Percentiles rank a stretch among this genome's conserved stretches.
Conservation (phyloP, 2,329 filamentous ascomycete species). For the Blastomyces emzantsi region DNA sequence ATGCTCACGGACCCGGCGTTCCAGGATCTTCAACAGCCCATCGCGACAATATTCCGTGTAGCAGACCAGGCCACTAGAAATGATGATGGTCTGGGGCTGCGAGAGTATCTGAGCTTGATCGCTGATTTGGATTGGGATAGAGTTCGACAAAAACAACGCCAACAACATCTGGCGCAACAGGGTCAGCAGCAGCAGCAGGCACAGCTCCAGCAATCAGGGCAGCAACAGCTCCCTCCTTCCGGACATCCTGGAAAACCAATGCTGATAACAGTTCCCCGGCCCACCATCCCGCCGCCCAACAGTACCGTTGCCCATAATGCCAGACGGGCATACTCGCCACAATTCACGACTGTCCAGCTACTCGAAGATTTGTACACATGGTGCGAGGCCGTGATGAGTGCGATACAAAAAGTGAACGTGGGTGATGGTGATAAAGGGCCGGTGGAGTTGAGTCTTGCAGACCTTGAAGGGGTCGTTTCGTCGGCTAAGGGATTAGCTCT, state of each 20-base stretch:
- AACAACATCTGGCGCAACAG: not conserved
- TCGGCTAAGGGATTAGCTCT: not conserved
- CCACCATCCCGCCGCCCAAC: not conserved
- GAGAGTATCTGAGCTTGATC: conserved; percentile 6
- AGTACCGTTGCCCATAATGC: not conserved
- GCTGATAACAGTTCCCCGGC: not conserved
- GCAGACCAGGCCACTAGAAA: not conserved
- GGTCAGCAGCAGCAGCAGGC: not conserved
- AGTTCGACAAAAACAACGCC: not conserved
- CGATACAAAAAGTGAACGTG: not conserved
- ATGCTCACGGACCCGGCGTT: not conserved
- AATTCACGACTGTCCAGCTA: not conserved
- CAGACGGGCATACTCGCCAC: not conserved
- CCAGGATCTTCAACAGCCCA: not conserved
- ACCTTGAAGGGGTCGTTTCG: not conserved
- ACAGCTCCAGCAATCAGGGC: not conserved
- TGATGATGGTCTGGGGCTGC: not conserved
- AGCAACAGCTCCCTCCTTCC: not conserved
- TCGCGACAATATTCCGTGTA: not conserved
- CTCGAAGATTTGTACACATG: not conserved
- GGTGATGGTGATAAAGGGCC: not conserved
- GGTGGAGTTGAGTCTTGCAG: not conserved
- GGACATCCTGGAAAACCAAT: not conserved
- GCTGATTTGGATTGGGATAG: conserved; percentile 5
- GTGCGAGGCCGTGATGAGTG: conserved; percentile 3